Base-by-base conservation (phyloP, 1,284 basidiomycete genomes). In the Tilletia setariae region DNA sequence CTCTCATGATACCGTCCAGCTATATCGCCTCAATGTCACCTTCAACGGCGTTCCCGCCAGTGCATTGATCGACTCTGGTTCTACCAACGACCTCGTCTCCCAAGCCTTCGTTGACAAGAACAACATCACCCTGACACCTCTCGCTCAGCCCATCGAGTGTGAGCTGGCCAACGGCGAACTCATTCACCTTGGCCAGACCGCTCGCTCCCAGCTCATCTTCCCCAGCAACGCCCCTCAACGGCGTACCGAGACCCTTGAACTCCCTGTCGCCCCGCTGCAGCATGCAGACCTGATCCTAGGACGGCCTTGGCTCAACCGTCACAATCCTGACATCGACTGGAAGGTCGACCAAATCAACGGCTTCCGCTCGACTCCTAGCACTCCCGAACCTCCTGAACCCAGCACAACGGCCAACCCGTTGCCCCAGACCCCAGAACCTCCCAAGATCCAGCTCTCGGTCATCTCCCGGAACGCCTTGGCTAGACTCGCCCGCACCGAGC, bases 241-340 rank as follows among this genome's bases (percentile, higher is more conserved):
- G 43, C 28, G n/a, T n/a, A n/a, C 42, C 42, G 62, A 64, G 30
- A 25, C 46, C 25, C 62, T 46, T 28, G 23, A 44, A 16, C 62
- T 64, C 62, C 21, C 46, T n/a, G 62, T 64, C 46, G 62, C 46
- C 21, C 43, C 42, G 21, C 62, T 64, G 21, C 25, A 64, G 42
- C 62, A 64, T 35, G 43, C 46, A n/a, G 46, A 64, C 28, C 21
- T 64, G 9, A 64, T 64, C 21, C 62, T 64, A 13, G 62, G 62
- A 44, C 42, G 43, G 21, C 62, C 62, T 30, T 64, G 62, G 62
- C 46, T 64, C 42, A 64, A 28, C 21, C 42, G 46, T 46, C 62
- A 64, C 62, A 64, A 64, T 64, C 62, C 46, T 40, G 62, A 64
- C 30, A 64, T 64, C 62, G 46, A 64, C 25, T 64, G 62, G 62